Evolutionary conservation across 169 alveolate genomes (phyloP).

Genomic region (Amoebophrya sp.): DNA sequence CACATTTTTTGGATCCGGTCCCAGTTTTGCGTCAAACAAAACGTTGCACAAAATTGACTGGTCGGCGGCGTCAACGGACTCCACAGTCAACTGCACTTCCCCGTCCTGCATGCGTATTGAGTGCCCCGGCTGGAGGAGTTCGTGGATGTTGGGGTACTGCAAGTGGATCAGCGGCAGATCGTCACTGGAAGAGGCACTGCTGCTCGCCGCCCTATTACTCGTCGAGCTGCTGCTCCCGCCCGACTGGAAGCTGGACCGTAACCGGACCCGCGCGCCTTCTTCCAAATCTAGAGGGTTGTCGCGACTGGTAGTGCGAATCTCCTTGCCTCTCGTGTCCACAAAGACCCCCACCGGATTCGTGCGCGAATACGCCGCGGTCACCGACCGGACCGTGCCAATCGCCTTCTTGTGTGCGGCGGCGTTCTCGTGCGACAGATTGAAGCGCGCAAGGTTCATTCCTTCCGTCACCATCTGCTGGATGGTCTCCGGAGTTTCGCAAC

Average conservation of each 20-base stretch:
- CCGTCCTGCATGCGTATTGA: not conserved
- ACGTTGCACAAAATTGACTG: not conserved
- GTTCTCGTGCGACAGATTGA: slow-evolving; percentile 14
- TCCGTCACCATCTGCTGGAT: not conserved
- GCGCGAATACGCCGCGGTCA: not conserved
- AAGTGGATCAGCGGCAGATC: not conserved
- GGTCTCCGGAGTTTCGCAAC: not conserved
- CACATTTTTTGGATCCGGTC: not conserved
- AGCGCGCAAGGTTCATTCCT: not conserved
- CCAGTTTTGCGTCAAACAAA: not conserved
- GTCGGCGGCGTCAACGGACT: not conserved
- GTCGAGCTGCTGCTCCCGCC: too few species aligned
- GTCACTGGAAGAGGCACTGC: not conserved
- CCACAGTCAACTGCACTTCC: not conserved
- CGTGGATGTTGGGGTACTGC: not conserved
- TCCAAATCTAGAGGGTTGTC: not conserved
- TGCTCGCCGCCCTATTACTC: too few species aligned
- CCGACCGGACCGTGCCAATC: not conserved
- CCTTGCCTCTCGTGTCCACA: not conserved
- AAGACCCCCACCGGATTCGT: slow-evolving; percentile 18
- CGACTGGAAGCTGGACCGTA: too few species aligned
- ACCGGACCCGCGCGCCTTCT: too few species aligned
- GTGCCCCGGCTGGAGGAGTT: not conserved
- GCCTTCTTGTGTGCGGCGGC: not conserved
- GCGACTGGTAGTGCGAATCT: not conserved